Evolutionary conservation across 805 yeast genomes (phyloP), one percentile per base, ranked within the genome.

Genomic region (Monosporozyma siamensis): DNA sequence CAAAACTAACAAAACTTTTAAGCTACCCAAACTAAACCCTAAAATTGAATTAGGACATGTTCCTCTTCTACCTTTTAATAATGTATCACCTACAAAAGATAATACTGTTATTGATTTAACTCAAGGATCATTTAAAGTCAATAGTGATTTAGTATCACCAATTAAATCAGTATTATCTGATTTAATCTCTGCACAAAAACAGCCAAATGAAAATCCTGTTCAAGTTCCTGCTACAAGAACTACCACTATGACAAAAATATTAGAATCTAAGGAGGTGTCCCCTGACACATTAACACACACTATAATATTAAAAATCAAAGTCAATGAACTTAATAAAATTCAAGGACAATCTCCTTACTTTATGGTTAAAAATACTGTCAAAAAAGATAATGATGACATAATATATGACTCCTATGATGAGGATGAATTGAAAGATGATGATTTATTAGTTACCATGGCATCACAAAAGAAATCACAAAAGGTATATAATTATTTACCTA

Each of bases 151-250:
- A 20, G 52, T 56, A 10, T 61, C 65, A 1, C 64, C 63, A 1
- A 30, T 56, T 23, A 53, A 51, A 37, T n/a, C 39, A n/a, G 47
- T 46, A 17, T 17, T 7, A 17, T 37, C 15, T 17, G 11, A 34
- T 21, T 22, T n/a, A 10, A 17, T 21, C 4, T 11, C 12, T 8
- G 12, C 6, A 6, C 11, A 22, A 34, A 25, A 20, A 15, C n/a
- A 32, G 18, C 18, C 14, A 26, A 9, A 20, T 3, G 20, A 27
- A 11, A 18, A 11, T 9, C 21, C 20, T 20, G 45, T 59, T 4
- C 61, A 61, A 43, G 60, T 61, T 2, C 63, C 64, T 4, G 64
- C 61, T 4, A 56, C 64, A n/a, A 50, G 62, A 40, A 44, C 51
- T 1, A 43, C 61, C 3, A 58, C 63, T 1, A 10, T 29, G 21